phyloP scores from a whole-genome alignment of 1,284 basidiomycete genomes.

The Cryptococcus amylolentus region DNA sequence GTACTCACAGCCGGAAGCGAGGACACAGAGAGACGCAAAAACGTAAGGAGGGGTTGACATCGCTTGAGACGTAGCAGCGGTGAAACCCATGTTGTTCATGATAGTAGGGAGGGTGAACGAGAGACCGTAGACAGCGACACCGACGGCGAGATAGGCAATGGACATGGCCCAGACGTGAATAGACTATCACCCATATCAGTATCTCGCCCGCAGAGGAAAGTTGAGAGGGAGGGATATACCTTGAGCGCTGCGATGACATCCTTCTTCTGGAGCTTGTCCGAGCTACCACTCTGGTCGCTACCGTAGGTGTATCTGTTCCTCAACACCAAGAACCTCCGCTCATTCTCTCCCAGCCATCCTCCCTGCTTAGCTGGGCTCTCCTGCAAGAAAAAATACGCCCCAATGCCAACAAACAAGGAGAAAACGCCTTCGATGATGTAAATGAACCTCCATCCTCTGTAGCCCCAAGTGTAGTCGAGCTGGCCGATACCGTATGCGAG shows the following conservation, averaged over 20 bases:
- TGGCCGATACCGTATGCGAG: conserved; percentile 36
- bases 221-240: conserved; percentile 8
- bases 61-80: conserved; percentile 68
- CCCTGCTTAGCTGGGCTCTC: conserved; percentile 14
- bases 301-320: conserved; percentile 23
- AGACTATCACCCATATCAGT: conserved; percentile 13
- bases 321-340: conserved; percentile 20
- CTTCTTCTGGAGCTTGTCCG: conserved; percentile 11
- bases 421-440: conserved; percentile 25
- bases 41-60: conserved; percentile 53
- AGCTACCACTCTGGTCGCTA: conserved; percentile 5
- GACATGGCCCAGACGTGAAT: conserved; percentile 18
- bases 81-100: conserved; percentile 54
- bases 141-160: conserved; percentile 17
- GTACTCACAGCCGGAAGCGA: conserved; percentile 13
- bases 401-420: conserved; percentile 15
- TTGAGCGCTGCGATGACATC: conserved; percentile 16
- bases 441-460: conserved; percentile 31
- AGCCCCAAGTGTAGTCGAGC: conserved; percentile 25
- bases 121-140: conserved; percentile 54
- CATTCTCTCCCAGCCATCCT: conserved; percentile 19
- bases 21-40: conserved; percentile 25
- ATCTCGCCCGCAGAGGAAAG: not conserved
- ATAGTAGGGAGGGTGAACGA: conserved; percentile 55
- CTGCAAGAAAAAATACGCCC: conserved; percentile 18